Base-by-base conservation (phyloP, 306 rosid species). In the Cicer cuneatum region DNA sequence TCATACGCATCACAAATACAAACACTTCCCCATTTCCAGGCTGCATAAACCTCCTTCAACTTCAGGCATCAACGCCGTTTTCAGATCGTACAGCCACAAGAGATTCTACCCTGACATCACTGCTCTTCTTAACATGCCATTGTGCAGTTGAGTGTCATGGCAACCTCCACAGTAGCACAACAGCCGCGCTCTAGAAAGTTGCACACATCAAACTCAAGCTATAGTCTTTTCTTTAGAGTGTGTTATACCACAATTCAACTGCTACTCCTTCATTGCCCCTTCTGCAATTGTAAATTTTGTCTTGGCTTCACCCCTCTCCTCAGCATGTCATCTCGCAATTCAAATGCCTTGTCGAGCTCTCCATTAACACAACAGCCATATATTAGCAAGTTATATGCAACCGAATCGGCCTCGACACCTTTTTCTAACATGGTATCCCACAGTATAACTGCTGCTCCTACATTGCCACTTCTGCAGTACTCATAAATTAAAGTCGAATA, bases 281-380 rank as follows among this genome's bases (percentile, higher is more conserved):
- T 79, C 81, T 79, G 84, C 90, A 87, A 39, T 82, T 84, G 43
- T 71, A 83, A 69, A 89, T 82, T 79, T 62, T 76, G 76, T 78
- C 77, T 82, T 18, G 84, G 92, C 80, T 80, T 85, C 85, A 93
- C 15, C 51, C 92, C 96, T 71, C 89, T 85, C 49, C 60, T 85
- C 81, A 79, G 67, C 96, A 94, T 88, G 80, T 90, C 97, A 79
- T 94, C 89, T n/a, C 85, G 96, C 91, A 94, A 83, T 72, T 87
- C 87, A 65, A 89, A 73, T 16, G 96, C 96, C 84, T 81, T 89
- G 77, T 80, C 37, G 15, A 88, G 81, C 79, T 88, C 86, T 73
- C 98, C 97, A 66, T 77, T 85, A 57, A 94, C 82, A 85, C 98
- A 91, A 56, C 91, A 94, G 62, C 97, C 98, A 66, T 88, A 66